A percentile compares a stretch with the other conserved stretches of the same genome.
phyloP scores from a whole-genome alignment of 2,329 filamentous ascomycete species.

The Fusarium zealandicum region DNA sequence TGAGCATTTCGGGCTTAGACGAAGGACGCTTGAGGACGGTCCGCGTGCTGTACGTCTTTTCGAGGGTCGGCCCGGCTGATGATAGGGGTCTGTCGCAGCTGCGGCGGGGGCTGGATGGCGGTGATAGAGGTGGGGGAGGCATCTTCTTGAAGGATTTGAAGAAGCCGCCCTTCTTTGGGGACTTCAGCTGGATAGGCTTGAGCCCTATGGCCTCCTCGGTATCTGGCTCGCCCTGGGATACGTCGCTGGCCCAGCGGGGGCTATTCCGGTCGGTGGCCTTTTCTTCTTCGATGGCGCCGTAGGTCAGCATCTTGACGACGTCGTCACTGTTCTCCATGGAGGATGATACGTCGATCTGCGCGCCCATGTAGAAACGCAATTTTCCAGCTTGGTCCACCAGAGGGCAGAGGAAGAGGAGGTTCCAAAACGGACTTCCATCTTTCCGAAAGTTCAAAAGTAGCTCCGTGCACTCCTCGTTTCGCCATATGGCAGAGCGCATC shows the following conservation, averaged over 20 bases:
- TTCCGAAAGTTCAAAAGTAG: slow-evolving; percentile 60
- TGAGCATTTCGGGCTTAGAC: slow-evolving; percentile 30
- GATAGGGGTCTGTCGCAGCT: slow-evolving; percentile 38
- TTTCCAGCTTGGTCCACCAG: slow-evolving; percentile 57
- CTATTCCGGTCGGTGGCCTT: slow-evolving; percentile 11
- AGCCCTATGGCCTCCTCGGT: slow-evolving; percentile 41
- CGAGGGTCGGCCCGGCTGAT: slow-evolving; percentile 29
- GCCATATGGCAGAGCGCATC: slow-evolving; percentile 51
- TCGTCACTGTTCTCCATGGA: slow-evolving; percentile 59
- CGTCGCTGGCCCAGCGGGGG: slow-evolving; percentile 27
- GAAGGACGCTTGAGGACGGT: slow-evolving; percentile 35
- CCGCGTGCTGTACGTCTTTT: slow-evolving; percentile 41
- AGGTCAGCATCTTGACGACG: slow-evolving; percentile 57
- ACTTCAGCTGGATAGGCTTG: slow-evolving; percentile 33
- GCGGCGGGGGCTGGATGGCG: slow-evolving; percentile 37
- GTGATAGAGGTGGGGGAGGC: slow-evolving; percentile 34
- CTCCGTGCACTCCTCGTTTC: slow-evolving; percentile 55
- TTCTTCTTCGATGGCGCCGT: slow-evolving; percentile 40
- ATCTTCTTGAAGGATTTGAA: slow-evolving; percentile 47
- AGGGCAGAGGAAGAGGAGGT: slow-evolving; percentile 62
- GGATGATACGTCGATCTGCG: slow-evolving; percentile 64
- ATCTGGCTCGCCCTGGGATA: slow-evolving; percentile 28
- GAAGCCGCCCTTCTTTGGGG: slow-evolving; percentile 41
- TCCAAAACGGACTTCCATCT: slow-evolving; percentile 63
- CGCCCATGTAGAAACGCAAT: slow-evolving; percentile 61